phyloP scores from a whole-genome alignment of 495 filamentous ascomycete species.

The Talaromyces trachyspermus region DNA sequence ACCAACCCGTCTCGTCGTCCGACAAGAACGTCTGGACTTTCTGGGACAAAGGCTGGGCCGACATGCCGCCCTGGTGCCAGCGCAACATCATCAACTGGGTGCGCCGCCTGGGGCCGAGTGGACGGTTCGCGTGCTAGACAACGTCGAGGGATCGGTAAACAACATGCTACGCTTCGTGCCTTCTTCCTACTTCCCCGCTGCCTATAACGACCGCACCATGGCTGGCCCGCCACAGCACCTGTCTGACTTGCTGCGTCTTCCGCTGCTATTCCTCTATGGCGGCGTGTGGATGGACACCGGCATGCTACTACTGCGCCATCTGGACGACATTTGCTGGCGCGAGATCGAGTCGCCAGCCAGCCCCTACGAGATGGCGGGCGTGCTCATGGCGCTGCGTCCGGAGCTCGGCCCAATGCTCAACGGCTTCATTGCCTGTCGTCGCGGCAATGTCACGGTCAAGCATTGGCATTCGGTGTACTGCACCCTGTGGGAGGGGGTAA shows the following conservation, averaged over 20 bases:
- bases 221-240: slow-evolving; percentile 14
- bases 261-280: slow-evolving; percentile 16
- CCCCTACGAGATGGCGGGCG: slow-evolving; percentile 12
- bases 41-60: slow-evolving; percentile 15
- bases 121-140: slow-evolving; percentile 21
- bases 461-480: neutral
- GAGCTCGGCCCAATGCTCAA: slow-evolving; percentile 6
- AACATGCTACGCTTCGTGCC: slow-evolving; percentile 10
- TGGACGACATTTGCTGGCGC: slow-evolving; percentile 18
- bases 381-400: slow-evolving; percentile 1
- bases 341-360: slow-evolving; percentile 9
- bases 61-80: slow-evolving; percentile 18
- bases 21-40: slow-evolving; percentile 24
- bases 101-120: slow-evolving; percentile 13
- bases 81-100: slow-evolving; percentile 20
- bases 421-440: slow-evolving; percentile 16
- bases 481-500: neutral
- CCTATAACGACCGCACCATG: slow-evolving; percentile 11
- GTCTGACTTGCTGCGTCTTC: slow-evolving; percentile 16
- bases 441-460: slow-evolving; percentile 5
- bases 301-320: slow-evolving; percentile 13
- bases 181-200: slow-evolving; percentile 6
- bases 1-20: slow-evolving; percentile 11
- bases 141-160: slow-evolving; percentile 11
- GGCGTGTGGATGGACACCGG: slow-evolving; percentile 21